Evolutionary conservation across 495 filamentous ascomycete species (phyloP).

Genomic region (Usnea hakonensis): DNA sequence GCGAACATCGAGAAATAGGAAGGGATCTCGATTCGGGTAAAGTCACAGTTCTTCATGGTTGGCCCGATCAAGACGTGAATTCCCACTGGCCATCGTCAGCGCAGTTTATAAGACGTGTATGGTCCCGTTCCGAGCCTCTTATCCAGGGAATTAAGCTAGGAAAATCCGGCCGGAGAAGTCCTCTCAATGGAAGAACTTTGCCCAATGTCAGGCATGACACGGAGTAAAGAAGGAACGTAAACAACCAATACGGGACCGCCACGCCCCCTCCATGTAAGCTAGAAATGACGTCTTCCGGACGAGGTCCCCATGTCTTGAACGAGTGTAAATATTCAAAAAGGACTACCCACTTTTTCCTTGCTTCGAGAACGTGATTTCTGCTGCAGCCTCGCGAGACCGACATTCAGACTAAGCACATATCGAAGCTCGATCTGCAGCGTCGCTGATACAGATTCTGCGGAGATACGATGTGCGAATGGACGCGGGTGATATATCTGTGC

Average conservation of each 20-base stretch:
- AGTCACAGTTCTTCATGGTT: neutral
- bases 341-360: neutral
- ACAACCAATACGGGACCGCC: neutral
- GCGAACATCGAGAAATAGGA: neutral
- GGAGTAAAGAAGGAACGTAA: neutral
- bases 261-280: neutral
- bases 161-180: neutral
- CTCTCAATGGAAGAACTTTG: neutral
- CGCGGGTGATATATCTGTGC: neutral
- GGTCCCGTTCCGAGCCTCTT: neutral
- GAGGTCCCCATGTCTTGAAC: neutral
- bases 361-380: neutral
- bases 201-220: neutral
- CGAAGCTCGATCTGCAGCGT: neutral
- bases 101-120: neutral
- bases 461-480: neutral
- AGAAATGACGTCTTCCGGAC: neutral
- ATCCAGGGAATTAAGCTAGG: neutral
- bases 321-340: slow-evolving; percentile 2
- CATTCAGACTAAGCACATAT: neutral
- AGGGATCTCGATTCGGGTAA: neutral
- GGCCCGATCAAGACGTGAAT: neutral
- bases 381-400: slow-evolving; percentile 2
- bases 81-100: neutral
- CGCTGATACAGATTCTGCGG: neutral